Percentiles rank a stretch among this genome's conserved stretches.
Evolutionary conservation across 163 green algal genomes (phyloP).

Genomic region (Chlamydomonas reinhardtii): DNA sequence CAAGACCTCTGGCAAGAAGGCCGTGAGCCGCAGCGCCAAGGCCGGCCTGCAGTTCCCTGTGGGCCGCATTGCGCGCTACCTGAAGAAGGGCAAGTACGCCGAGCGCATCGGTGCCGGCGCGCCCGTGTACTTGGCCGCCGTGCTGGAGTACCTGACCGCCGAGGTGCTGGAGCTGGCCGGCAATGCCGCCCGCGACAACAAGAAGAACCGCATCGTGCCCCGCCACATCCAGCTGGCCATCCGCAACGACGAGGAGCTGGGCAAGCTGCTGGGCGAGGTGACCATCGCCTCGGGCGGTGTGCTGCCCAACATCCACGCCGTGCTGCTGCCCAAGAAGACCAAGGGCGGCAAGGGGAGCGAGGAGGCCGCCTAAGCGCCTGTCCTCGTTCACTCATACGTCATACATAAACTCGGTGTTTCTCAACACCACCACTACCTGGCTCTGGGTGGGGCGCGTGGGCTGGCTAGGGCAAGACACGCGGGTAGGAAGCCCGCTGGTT

Average conservation of each 20-base stretch:
- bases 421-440: not conserved
- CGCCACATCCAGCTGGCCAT: conserved; percentile 96
- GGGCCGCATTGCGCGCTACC: too few relatives aligned
- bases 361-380: conserved; percentile 61
- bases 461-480: too few relatives aligned
- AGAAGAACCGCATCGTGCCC: conserved; percentile 77
- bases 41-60: too few relatives aligned
- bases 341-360: conserved; percentile 9
- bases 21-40: too few relatives aligned
- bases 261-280: conserved; percentile 91
- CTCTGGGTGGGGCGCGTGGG: not conserved
- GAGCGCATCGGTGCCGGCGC: too few relatives aligned
- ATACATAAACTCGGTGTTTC: not conserved
- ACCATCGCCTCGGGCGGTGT: conserved; percentile 94
- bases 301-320: conserved; percentile 92
- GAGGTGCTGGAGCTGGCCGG: too few relatives aligned
- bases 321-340: conserved; percentile 73
- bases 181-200: too few relatives aligned
- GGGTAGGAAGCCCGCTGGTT: too few relatives aligned
- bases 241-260: conserved; percentile 96
- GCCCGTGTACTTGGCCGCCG: too few relatives aligned
- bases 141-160: too few relatives aligned
- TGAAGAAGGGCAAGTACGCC: too few relatives aligned
- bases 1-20: too few relatives aligned
- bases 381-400: not conserved